Percentiles rank a stretch among this genome's conserved stretches.
These are phyloP conservation scores for Mycena amicta DNA, from an alignment of 768 basidiomycete genomes.

Conservation along the genomic window DNA sequence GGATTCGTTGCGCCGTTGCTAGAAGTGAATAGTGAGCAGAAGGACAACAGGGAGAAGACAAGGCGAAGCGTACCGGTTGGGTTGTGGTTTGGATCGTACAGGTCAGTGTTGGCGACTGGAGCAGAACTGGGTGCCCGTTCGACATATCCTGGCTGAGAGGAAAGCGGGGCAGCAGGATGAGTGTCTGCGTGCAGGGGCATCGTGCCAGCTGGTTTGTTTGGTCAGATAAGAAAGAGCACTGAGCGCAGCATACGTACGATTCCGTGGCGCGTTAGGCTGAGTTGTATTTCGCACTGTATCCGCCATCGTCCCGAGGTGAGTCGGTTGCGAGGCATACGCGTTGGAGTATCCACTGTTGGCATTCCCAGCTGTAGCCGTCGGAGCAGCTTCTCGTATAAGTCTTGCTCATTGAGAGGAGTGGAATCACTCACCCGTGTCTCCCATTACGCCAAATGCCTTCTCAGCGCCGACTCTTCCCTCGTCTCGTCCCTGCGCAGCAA, in stretches of 20 bases:
- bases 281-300: background rate
- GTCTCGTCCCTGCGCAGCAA: slow-evolving; percentile 14
- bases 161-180: background rate
- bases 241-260: too few species aligned
- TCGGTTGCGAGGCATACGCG: too few species aligned
- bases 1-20: slow-evolving; percentile 11
- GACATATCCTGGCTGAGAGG: background rate
- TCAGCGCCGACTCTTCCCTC: slow-evolving; percentile 2
- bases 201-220: too few species aligned
- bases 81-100: slow-evolving; percentile 5
- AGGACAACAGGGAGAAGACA: too few species aligned
- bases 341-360: too few species aligned
- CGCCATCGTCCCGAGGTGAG: background rate
- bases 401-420: too few species aligned
- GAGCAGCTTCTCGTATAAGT: too few species aligned
- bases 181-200: too few species aligned
- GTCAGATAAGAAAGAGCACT: too few species aligned
- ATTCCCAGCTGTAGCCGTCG: too few species aligned
- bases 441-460: background rate
- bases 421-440: too few species aligned
- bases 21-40: background rate
- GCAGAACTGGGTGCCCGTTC: background rate
- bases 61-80: slow-evolving; percentile 1
- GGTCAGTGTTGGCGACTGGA: background rate
- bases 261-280: too few species aligned